Percentiles rank a stretch among this genome's conserved stretches.
phyloP scores from a whole-genome alignment of 2,329 filamentous ascomycete species.

The Penicillium sp. region DNA sequence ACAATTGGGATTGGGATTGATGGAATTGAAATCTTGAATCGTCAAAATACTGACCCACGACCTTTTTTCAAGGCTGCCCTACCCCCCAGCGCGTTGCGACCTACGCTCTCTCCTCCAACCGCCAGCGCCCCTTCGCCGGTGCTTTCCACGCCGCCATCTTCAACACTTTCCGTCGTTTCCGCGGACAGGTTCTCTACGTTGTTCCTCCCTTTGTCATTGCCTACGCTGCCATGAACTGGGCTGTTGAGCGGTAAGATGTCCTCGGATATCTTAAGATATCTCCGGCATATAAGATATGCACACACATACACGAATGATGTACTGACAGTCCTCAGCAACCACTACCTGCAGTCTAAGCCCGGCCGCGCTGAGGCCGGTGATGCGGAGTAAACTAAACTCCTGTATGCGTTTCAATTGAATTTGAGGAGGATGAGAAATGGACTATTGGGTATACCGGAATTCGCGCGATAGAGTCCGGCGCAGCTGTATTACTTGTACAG shows the following conservation, averaged over 20 bases:
- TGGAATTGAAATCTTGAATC: neutral
- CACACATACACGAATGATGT: neutral
- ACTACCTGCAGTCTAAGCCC: constrained; percentile 56
- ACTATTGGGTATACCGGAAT: constrained; percentile 13
- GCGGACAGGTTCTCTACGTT: constrained; percentile 86
- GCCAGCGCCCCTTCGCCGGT: constrained; percentile 84
- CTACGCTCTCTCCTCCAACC: constrained; percentile 84
- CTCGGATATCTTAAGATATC: no score
- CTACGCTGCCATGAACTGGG: constrained; percentile 89
- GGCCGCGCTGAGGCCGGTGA: constrained; percentile 43
- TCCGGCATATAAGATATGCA: constrained; percentile 35
- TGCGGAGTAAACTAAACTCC: constrained; percentile 31
- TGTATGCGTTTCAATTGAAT: constrained; percentile 17
- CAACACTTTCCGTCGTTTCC: constrained; percentile 90
- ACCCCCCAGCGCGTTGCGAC: constrained; percentile 62
- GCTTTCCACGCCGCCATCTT: constrained; percentile 81
- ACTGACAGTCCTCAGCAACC: constrained; percentile 44
- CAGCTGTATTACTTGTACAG: constrained; percentile 42
- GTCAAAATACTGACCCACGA: neutral
- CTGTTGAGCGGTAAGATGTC: constrained; percentile 78
- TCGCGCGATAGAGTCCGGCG: constrained; percentile 12
- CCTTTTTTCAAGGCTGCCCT: constrained; percentile 33
- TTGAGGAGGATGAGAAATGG: constrained; percentile 4
- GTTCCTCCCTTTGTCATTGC: constrained; percentile 75
- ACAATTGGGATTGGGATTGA: neutral